Base-by-base conservation (phyloP, 2,329 filamentous ascomycete genomes). In the Aureobasidium sp. region DNA sequence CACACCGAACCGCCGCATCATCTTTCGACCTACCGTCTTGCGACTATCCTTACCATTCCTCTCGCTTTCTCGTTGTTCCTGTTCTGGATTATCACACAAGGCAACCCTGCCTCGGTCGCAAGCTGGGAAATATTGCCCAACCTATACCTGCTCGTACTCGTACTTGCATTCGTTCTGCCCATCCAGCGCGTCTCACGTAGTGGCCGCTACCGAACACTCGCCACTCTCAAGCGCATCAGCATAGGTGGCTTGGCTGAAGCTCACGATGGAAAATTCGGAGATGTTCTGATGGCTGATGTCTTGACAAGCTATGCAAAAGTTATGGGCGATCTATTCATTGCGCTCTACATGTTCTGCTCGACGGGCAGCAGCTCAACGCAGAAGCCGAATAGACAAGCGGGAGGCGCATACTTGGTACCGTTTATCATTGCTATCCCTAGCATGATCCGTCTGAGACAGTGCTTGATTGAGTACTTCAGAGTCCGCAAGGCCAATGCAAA, bases 291-390 rank as follows among this genome's bases (percentile, higher is more conserved):
- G 20, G 92, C 94, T 37, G 94, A 99, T 81, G 93, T 91, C 61
- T 77, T 97, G 68, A 99, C 94, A 46, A 95, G 90, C 70, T 99
- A 97, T 74, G 88, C 93, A 65, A 96, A 95, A 74, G 89, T 97
- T 34, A 80, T 96, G 32, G 93, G 87, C 27, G 94, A 99, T 74
- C 77, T 97, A 13, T 97, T 91, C 73, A 88, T 97, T 61, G 87
- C 87, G 52, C 76, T 91, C 32, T 97, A 91, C 84, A 96, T 97
- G 93, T 92, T 96, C 74, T 84, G 96, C 70, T 83, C 84, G 1
- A 76, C 82, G 3, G 83, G 83, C 3, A 83, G 86, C 46, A 88
- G 87, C 57, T 90, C 90, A 29, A 96, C 91, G 0, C 86, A 86
- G 34, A 85, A 86, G 32, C 92, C 93, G 0, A 87, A 97, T 75